A percentile compares a stretch with the other conserved stretches of the same genome.
Evolutionary conservation across 2,329 filamentous ascomycete genomes (phyloP).

Genomic region (Trichoderma sp.): DNA sequence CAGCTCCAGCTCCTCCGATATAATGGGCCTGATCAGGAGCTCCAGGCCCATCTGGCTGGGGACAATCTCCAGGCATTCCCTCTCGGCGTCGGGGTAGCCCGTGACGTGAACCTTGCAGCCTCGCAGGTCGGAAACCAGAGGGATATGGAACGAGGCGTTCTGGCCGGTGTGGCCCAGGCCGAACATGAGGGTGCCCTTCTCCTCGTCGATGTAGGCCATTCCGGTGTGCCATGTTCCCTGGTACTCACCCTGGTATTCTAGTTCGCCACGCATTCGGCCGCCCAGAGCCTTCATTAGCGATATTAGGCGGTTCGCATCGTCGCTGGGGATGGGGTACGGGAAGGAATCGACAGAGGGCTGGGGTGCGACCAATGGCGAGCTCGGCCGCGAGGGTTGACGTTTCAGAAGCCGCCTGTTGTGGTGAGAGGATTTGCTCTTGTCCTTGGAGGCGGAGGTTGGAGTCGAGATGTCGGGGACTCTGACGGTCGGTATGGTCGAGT

Average conservation of each 20-base stretch:
- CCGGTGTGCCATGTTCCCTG: constrained; percentile 64
- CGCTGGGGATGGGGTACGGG: constrained; percentile 57
- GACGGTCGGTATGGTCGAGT: constrained; percentile 38
- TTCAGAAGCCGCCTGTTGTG: constrained; percentile 54
- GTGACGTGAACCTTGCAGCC: constrained; percentile 66
- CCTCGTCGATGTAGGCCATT: constrained; percentile 75
- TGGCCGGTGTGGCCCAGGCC: constrained; percentile 56
- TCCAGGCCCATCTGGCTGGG: constrained; percentile 53
- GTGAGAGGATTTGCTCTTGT: constrained; percentile 43
- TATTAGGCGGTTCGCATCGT: constrained; percentile 68
- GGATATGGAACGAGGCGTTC: constrained; percentile 60
- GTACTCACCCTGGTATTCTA: constrained; percentile 66
- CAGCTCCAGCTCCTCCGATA: constrained; percentile 65
- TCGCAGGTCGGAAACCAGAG: constrained; percentile 69
- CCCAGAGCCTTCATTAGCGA: constrained; percentile 74
- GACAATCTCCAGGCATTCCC: constrained; percentile 52
- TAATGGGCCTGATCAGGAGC: constrained; percentile 62
- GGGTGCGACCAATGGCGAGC: constrained; percentile 53
- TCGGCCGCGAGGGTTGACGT: constrained; percentile 53
- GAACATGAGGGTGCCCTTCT: constrained; percentile 70
- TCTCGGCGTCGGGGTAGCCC: constrained; percentile 43
- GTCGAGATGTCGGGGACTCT: constrained; percentile 35
- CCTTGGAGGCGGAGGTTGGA: constrained; percentile 27
- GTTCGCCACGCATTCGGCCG: constrained; percentile 74
- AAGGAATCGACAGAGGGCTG: constrained; percentile 59